These are phyloP conservation scores for Linnemannia schmuckeri DNA, from an alignment of 192 early-diverging fungal genomes.

Conservation along the genomic window DNA sequence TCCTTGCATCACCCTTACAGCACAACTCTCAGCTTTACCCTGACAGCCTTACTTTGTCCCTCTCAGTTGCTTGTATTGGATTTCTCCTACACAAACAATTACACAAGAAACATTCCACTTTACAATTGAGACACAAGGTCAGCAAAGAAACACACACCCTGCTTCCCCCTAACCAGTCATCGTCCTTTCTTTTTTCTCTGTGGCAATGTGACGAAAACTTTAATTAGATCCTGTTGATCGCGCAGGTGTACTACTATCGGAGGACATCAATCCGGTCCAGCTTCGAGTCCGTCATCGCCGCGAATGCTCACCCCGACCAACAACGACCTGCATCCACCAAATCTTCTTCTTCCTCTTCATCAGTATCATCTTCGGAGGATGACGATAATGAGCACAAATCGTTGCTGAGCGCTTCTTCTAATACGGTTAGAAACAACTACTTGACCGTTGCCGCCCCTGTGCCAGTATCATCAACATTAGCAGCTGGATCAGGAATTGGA, in stretches of 20 bases:
- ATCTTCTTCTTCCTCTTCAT: background rate
- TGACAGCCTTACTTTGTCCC: background rate
- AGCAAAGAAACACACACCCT: no score
- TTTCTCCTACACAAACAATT: background rate
- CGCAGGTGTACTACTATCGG: slow-evolving; percentile 39
- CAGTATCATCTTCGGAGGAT: background rate
- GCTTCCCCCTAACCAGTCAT: no score
- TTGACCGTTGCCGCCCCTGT: background rate
- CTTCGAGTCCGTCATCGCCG: background rate
- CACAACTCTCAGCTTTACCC: no score
- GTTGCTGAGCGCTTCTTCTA: background rate
- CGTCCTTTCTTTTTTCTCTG: background rate
- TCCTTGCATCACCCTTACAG: no score
- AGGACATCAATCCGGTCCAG: slow-evolving; percentile 9
- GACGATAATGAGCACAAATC: background rate
- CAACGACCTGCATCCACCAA: background rate
- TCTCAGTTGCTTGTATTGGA: background rate
- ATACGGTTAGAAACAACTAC: background rate
- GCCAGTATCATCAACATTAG: background rate
- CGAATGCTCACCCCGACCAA: background rate
- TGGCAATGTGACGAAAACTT: background rate
- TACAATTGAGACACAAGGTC: background rate
- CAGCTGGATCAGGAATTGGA: background rate
- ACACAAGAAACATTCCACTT: background rate
- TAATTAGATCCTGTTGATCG: slow-evolving; percentile 28